Evolutionary conservation across 192 early-diverging fungal genomes (phyloP).

Genomic region (Coemansia sp.): DNA sequence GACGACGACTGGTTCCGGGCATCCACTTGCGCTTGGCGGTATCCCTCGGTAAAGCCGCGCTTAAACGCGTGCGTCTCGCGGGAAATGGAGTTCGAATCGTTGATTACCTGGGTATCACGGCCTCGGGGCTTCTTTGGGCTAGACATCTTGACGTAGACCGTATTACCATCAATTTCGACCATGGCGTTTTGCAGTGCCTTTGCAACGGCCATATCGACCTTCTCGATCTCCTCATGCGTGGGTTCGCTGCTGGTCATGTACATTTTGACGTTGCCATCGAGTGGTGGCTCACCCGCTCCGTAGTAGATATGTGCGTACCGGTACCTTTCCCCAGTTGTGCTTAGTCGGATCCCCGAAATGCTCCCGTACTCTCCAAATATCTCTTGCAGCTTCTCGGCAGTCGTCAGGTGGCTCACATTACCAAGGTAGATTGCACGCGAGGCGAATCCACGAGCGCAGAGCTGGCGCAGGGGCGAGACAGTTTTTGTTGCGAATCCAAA

Average conservation of each 20-base stretch:
- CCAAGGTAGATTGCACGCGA: constrained; percentile 33
- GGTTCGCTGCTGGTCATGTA: constrained; percentile 9
- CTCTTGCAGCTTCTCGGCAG: constrained; percentile 10
- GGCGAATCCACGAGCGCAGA: constrained; percentile 24
- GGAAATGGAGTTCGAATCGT: background rate
- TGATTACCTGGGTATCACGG: too few relatives aligned
- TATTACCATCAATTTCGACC: constrained; percentile 13
- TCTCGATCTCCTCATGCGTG: constrained; percentile 22
- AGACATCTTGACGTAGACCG: constrained; percentile 2
- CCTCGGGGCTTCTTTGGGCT: background rate
- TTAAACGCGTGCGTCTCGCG: constrained; percentile 13
- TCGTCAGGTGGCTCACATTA: constrained; percentile 10
- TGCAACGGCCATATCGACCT: constrained; percentile 12
- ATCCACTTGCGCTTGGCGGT: constrained; percentile 27
- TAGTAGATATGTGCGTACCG: constrained; percentile 44
- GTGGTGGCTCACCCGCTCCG: constrained; percentile 24
- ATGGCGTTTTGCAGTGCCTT: constrained; percentile 1
- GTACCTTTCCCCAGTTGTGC: background rate
- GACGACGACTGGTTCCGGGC: background rate
- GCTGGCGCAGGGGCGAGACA: background rate
- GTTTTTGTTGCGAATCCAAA: constrained; percentile 18
- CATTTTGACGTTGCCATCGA: constrained; percentile 5
- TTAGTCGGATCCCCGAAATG: constrained; percentile 22
- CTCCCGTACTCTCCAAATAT: constrained; percentile 32
- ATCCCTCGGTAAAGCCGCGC: constrained; percentile 35